Conservation (phyloP, 352 stramenopile species). For the Phytopythium ostracodes region DNA sequence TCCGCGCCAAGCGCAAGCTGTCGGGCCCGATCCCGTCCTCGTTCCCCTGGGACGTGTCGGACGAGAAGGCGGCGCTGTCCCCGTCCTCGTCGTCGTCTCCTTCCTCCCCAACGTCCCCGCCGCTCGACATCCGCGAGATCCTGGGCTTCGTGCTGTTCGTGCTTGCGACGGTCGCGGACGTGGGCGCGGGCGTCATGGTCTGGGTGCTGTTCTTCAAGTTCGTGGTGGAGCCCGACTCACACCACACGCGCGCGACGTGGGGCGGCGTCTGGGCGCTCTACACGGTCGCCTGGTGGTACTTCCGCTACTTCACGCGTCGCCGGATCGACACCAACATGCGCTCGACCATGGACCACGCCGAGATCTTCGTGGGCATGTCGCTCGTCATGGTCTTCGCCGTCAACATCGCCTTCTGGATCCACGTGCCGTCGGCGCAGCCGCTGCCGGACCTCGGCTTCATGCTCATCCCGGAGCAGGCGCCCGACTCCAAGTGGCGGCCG, state of each 20-base stretch:
- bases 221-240: slow-evolving; percentile 43
- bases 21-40: slow-evolving; percentile 37
- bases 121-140: slow-evolving; percentile 40
- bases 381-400: slow-evolving; percentile 64
- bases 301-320: slow-evolving; percentile 38
- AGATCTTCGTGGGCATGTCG: slow-evolving; percentile 66
- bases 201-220: slow-evolving; percentile 73
- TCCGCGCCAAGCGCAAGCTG: slow-evolving; percentile 60
- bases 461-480: slow-evolving; percentile 59
- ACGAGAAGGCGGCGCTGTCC: slow-evolving; percentile 23
- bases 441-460: slow-evolving; percentile 74
- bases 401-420: slow-evolving; percentile 73
- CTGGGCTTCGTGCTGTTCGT: slow-evolving; percentile 40
- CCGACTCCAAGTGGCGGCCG: slow-evolving; percentile 52
- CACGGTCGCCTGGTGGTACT: slow-evolving; percentile 37
- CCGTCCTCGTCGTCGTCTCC: slow-evolving; percentile 2
- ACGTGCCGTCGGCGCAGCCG: slow-evolving; percentile 46
- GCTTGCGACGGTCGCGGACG: slow-evolving; percentile 34
- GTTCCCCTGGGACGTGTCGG: slow-evolving; percentile 8
- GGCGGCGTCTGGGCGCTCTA: slow-evolving; percentile 53
- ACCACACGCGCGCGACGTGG: slow-evolving; percentile 38
- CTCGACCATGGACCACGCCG: slow-evolving; percentile 45
- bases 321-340: slow-evolving; percentile 35
- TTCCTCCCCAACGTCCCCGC: slow-evolving; percentile 11
- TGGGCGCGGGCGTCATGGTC: slow-evolving; percentile 40